These are phyloP conservation scores for Alternaria sp. DNA, from an alignment of 2,329 filamentous ascomycete species.

Conservation along the genomic window DNA sequence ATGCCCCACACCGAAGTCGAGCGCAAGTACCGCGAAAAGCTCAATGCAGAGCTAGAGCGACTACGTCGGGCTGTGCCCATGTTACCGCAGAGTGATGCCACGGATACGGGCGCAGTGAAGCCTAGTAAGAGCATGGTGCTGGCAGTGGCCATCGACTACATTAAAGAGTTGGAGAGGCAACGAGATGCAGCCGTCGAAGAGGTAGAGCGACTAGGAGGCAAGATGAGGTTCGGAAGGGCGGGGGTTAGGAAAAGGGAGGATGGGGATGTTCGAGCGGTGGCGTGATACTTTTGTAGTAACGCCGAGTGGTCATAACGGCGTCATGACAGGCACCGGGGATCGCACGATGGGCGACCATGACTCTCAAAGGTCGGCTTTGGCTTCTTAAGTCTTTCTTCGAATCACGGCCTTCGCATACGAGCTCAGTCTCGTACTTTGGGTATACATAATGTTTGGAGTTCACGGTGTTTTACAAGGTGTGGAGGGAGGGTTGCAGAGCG, in stretches of 20 bases:
- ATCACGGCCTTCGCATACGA: not conserved
- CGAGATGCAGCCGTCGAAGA: constrained; percentile 14
- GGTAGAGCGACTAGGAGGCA: constrained; percentile 14
- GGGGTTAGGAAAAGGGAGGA: not conserved
- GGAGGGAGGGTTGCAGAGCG: not conserved
- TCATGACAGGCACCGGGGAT: not conserved
- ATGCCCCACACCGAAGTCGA: constrained; percentile 33
- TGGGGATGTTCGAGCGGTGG: not conserved
- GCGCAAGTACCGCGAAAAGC: constrained; percentile 21
- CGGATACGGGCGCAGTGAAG: constrained; percentile 13
- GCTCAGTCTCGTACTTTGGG: not conserved
- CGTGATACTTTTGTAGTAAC: not conserved
- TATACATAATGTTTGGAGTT: not conserved
- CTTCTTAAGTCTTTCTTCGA: not conserved
- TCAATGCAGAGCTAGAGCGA: constrained; percentile 33
- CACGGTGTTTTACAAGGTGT: not conserved
- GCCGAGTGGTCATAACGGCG: not conserved
- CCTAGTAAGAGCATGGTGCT: constrained; percentile 21
- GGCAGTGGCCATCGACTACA: constrained; percentile 21
- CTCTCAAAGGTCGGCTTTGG: not conserved
- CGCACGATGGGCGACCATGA: not conserved
- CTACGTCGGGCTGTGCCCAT: constrained; percentile 30
- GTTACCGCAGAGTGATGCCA: constrained; percentile 18
- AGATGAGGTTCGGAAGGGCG: constrained; percentile 6
- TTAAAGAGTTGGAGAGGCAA: constrained; percentile 14